Evolutionary conservation across 1,284 basidiomycete genomes (phyloP).

Genomic region (Sanghuangporus baumii): DNA sequence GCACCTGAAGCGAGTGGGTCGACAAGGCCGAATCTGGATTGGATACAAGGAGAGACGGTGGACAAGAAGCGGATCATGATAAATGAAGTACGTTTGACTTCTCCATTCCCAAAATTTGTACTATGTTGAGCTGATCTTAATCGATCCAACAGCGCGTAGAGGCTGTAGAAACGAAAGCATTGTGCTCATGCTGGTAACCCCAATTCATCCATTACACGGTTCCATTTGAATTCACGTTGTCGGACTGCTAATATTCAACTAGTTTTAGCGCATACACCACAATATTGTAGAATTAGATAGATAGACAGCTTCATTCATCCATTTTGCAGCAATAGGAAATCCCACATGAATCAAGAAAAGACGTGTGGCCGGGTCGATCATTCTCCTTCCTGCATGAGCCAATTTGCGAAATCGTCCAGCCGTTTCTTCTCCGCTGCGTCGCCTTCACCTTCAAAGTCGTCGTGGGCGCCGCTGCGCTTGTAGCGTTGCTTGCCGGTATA

Average conservation of each 20-base stretch:
- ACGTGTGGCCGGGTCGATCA: constrained; percentile 22
- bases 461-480: constrained; percentile 61
- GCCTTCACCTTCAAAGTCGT: constrained; percentile 53
- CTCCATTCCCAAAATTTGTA: background rate
- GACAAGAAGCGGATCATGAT: constrained; percentile 55
- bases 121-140: background rate
- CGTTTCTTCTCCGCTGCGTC: constrained; percentile 78
- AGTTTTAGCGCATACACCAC: background rate
- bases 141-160: constrained; percentile 54
- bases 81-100: constrained; percentile 43
- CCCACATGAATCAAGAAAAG: background rate
- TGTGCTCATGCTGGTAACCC: constrained; percentile 64
- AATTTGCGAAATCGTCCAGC: constrained; percentile 82
- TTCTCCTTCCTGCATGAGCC: constrained; percentile 77
- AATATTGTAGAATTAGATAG: background rate
- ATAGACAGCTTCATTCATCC: background rate
- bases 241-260: background rate
- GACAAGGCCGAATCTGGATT: constrained; percentile 47
- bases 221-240: background rate
- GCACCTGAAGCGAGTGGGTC: constrained; percentile 27
- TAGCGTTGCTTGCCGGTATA: constrained; percentile 81
- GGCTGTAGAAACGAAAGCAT: constrained; percentile 57
- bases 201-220: background rate
- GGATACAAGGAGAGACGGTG: constrained; percentile 52
- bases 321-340: background rate